These are phyloP conservation scores for Ligustrum vulgare DNA, from an alignment of 257 asterid species.

Conservation along the genomic window DNA sequence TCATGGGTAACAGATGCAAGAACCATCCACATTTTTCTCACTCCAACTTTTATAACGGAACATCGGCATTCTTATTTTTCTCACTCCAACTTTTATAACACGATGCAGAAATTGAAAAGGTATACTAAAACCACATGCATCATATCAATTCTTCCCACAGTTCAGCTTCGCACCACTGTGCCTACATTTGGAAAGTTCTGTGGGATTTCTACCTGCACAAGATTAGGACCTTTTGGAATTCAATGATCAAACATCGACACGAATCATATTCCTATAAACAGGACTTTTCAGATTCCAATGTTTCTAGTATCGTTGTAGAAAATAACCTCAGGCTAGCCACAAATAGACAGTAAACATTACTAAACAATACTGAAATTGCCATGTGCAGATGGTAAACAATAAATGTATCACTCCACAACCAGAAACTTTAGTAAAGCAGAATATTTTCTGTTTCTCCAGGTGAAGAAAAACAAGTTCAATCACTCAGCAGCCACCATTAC, in stretches of 20 bases:
- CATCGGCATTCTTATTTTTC: background rate
- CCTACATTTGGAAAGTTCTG: conserved; percentile 15
- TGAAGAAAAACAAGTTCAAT: too few species aligned
- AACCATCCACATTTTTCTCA: too few species aligned
- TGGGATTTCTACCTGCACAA: conserved; percentile 15
- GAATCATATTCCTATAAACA: too few species aligned
- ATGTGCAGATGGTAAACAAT: background rate
- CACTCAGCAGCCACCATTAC: background rate
- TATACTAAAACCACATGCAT: background rate
- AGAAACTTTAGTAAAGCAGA: too few species aligned
- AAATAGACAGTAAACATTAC: conserved; percentile 4
- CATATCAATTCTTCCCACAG: conserved; percentile 10
- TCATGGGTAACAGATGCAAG: too few species aligned
- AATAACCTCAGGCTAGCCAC: background rate
- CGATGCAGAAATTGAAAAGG: background rate
- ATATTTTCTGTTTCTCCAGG: too few species aligned
- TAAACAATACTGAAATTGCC: background rate
- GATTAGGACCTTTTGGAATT: background rate
- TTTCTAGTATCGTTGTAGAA: conserved; percentile 7
- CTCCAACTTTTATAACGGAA: too few species aligned
- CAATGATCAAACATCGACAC: too few species aligned
- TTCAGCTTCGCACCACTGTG: conserved; percentile 18
- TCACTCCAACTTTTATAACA: conserved; percentile 9
- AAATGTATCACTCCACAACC: background rate
- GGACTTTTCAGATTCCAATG: background rate